These are phyloP conservation scores for Rhodotorula mucilaginosa DNA, from an alignment of 1,284 basidiomycete genomes.

Conservation along the genomic window DNA sequence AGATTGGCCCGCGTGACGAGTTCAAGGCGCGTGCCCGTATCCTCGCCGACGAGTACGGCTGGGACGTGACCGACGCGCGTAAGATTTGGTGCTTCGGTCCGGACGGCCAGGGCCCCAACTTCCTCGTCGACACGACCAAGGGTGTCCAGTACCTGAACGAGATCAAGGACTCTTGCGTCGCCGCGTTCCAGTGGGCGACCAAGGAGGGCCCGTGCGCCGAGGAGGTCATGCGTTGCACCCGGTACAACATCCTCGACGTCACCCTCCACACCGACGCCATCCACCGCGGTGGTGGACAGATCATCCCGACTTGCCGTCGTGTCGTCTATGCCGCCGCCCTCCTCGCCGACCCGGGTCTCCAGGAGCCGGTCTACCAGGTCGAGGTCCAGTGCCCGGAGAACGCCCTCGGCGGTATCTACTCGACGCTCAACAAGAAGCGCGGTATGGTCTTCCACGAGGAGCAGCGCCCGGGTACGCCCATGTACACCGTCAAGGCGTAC, in stretches of 20 bases:
- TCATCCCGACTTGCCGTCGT: constrained; percentile 94
- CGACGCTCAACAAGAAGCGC: constrained; percentile 89
- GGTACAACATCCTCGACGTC: constrained; percentile 94
- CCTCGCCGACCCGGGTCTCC: constrained; percentile 84
- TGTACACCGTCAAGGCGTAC: constrained; percentile 96
- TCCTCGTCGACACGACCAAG: constrained; percentile 98
- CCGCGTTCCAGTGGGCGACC: constrained; percentile 99
- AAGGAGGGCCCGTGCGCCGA: constrained; percentile 94
- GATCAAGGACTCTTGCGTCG: constrained; percentile 99
- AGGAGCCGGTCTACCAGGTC: constrained; percentile 96
- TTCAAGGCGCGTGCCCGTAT: constrained; percentile 94
- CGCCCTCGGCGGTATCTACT: constrained; percentile 98
- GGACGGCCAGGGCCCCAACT: constrained; percentile 94
- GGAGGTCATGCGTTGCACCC: constrained; percentile 98
- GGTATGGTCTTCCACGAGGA: constrained; percentile 98
- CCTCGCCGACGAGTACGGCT: constrained; percentile 93
- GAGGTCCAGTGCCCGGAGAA: constrained; percentile 98
- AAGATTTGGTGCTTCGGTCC: constrained; percentile 99
- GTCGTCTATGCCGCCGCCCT: constrained; percentile 94
- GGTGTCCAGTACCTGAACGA: constrained; percentile 66
- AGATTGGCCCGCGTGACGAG: constrained; percentile 89
- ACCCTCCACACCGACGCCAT: constrained; percentile 98
- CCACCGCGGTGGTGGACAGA: constrained; percentile 98
- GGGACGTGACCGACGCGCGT: constrained; percentile 99
- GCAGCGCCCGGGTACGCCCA: constrained; percentile 94